Conservation (phyloP, 441 rosid species). For the Erysimum pusillum region DNA sequence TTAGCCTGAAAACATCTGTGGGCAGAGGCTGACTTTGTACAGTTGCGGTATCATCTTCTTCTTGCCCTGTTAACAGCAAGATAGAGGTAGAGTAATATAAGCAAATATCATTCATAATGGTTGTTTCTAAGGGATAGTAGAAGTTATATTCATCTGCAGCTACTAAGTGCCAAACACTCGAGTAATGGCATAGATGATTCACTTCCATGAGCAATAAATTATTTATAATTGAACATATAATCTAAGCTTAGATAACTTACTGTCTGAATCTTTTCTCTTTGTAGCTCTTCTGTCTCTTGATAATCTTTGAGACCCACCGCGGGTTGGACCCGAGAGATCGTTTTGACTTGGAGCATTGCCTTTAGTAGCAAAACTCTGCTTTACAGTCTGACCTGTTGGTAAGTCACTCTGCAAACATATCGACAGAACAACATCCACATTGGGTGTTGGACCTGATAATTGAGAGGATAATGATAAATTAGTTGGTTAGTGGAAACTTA, state of each 20-base stretch:
- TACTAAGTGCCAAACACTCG: conserved; percentile 2
- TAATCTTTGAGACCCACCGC: conserved; percentile 69
- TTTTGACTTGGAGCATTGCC: conserved; percentile 66
- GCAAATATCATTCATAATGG: conserved; percentile 15
- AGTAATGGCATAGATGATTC: conserved; percentile 17
- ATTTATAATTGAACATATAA: conserved; percentile 15
- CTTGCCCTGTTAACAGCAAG: conserved; percentile 62
- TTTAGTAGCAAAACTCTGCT: conserved; percentile 53
- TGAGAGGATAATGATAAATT: conserved; percentile 8
- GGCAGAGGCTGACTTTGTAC: conserved; percentile 86
- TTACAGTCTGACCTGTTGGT: conserved; percentile 58
- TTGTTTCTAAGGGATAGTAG: neutral
- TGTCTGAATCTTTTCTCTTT: conserved; percentile 74
- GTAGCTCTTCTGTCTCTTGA: conserved; percentile 66
- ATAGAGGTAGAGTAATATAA: neutral
- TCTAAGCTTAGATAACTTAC: conserved; percentile 49
- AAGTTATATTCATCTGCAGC: neutral
- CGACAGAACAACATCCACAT: conserved; percentile 81
- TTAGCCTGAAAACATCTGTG: conserved; percentile 75
- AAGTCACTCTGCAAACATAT: conserved; percentile 88
- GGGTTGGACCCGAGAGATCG: conserved; percentile 75
- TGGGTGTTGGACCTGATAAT: conserved; percentile 75
- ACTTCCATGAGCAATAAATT: conserved; percentile 15
- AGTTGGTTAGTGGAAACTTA: conserved; percentile 25
- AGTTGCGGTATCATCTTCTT: conserved; percentile 70